A percentile compares a stretch with the other conserved stretches of the same genome.
Evolutionary conservation across 768 basidiomycete species (phyloP).

Genomic region (Lactarius indigo): DNA sequence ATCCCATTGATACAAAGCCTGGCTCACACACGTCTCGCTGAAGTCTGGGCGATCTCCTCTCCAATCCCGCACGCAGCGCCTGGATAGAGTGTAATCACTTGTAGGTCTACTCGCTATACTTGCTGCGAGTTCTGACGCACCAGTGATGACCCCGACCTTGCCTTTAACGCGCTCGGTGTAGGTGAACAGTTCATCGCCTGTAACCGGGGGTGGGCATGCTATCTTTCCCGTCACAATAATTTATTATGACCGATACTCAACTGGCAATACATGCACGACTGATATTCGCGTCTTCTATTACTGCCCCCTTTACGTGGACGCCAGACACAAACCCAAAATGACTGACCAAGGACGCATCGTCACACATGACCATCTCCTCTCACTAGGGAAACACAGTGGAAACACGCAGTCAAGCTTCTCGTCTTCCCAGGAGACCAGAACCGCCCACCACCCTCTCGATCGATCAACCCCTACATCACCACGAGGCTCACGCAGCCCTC

Average conservation of each 20-base stretch:
- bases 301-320: neutral
- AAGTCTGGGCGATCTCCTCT: slow-evolving; percentile 45
- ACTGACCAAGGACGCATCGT: neutral
- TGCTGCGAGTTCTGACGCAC: neutral
- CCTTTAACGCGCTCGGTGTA: slow-evolving; percentile 11
- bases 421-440: neutral
- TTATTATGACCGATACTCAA: neutral
- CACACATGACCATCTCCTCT: neutral
- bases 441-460: neutral
- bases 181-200: slow-evolving; percentile 13
- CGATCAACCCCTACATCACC: neutral
- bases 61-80: slow-evolving; percentile 42
- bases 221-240: neutral
- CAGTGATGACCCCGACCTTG: slow-evolving; percentile 21
- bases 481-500: neutral
- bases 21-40: slow-evolving; percentile 47
- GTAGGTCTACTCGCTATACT: neutral
- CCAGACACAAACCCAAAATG: neutral
- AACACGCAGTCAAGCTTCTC: neutral
- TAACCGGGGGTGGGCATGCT: slow-evolving; percentile 10
- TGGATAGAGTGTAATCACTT: neutral
- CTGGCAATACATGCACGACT: neutral
- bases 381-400: neutral
- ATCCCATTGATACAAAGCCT: neutral
- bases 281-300: neutral